Conservation (phyloP, 2,329 filamentous ascomycete genomes). For the Onygena corvina region DNA sequence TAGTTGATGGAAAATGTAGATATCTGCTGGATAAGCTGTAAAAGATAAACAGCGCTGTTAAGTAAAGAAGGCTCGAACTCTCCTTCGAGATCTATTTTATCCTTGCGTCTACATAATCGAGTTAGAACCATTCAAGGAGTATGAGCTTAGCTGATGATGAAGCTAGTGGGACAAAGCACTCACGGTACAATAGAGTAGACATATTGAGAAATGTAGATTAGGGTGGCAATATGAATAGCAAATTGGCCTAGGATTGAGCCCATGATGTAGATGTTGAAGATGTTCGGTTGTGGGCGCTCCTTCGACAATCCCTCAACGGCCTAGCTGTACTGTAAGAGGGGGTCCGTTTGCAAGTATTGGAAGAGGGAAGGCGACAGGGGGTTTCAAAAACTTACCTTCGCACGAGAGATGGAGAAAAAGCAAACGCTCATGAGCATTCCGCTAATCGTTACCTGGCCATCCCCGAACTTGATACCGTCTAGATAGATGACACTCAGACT, state of each 20-base stretch:
- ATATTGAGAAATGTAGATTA: constrained; percentile 86
- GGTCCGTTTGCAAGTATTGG: not conserved
- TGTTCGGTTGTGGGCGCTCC: constrained; percentile 94
- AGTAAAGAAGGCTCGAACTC: constrained; percentile 88
- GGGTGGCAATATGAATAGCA: constrained; percentile 81
- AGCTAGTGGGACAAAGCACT: constrained; percentile 29
- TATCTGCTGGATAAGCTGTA: constrained; percentile 97
- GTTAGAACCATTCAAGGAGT: constrained; percentile 4
- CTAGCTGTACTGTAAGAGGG: constrained; percentile 23
- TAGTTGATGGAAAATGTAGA: constrained; percentile 99
- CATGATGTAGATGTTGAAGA: constrained; percentile 98
- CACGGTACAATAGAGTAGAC: constrained; percentile 79
- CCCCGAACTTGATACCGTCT: constrained; percentile 97
- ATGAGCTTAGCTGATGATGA: too few species aligned
- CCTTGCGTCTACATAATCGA: constrained; percentile 29
- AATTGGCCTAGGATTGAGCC: constrained; percentile 96
- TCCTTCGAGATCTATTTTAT: constrained; percentile 76
- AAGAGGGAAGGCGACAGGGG: constrained; percentile 11
- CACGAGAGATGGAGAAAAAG: constrained; percentile 96
- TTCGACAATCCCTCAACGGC: constrained; percentile 92
- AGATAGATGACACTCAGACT: constrained; percentile 91
- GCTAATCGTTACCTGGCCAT: constrained; percentile 95
- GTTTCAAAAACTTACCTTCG: constrained; percentile 47
- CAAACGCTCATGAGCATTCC: constrained; percentile 99
- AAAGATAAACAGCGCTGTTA: constrained; percentile 91